phyloP scores from a whole-genome alignment of 176 grass and related monocot species.

The Tillandsia fasciculata region DNA sequence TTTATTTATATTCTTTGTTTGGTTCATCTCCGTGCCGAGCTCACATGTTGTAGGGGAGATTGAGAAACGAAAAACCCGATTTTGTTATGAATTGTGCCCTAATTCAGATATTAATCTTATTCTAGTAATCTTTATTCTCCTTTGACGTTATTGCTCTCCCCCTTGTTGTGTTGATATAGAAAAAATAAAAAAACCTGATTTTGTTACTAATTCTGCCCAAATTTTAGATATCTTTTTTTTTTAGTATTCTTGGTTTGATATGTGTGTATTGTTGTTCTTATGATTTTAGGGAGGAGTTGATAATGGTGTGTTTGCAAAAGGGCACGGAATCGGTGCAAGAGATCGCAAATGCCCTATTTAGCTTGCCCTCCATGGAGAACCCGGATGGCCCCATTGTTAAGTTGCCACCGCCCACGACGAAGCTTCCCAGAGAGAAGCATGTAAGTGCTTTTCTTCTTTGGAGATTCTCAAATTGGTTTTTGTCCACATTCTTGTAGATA shows the following conservation, averaged over 20 bases:
- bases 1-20: too few relatives aligned
- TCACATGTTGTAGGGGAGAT: not conserved
- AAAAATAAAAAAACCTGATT: too few relatives aligned
- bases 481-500: not conserved
- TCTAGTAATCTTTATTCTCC: not conserved
- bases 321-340: constrained; percentile 67
- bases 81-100: not conserved
- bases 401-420: constrained; percentile 42
- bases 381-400: constrained; percentile 64
- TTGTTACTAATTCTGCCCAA: too few relatives aligned
- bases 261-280: constrained; percentile 3
- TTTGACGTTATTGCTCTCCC: not conserved
- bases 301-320: constrained; percentile 52
- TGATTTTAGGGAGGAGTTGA: constrained; percentile 44
- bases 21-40: too few relatives aligned
- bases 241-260: not conserved
- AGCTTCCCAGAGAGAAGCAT: constrained; percentile 80
- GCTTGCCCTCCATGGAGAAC: constrained; percentile 45
- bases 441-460: constrained; percentile 18
- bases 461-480: too few relatives aligned
- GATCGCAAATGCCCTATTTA: constrained; percentile 59
- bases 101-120: not conserved
- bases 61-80: not conserved
- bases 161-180: too few relatives aligned
- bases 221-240: not conserved